These are phyloP conservation scores for Wickerhamiella azymoides DNA, from an alignment of 805 yeast genomes.

Conservation along the genomic window DNA sequence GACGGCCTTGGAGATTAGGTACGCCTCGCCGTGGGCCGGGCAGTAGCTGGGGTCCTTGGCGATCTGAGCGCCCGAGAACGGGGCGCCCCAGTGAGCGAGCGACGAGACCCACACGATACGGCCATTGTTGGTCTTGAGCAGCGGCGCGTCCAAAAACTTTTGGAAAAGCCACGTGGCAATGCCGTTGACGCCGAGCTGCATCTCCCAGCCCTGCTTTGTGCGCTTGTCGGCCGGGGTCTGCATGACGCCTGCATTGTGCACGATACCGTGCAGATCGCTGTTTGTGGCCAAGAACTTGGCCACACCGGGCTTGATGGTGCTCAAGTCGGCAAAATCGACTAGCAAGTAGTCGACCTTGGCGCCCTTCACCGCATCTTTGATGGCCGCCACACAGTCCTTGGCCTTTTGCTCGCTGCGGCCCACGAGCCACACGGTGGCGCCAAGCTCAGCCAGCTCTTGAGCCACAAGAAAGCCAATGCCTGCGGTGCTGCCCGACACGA, in stretches of 20 bases:
- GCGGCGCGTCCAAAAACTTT: slow-evolving; percentile 13
- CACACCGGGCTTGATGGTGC: slow-evolving; percentile 17
- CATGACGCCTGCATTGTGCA: slow-evolving; percentile 21
- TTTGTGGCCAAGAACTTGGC: slow-evolving; percentile 9
- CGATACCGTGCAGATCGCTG: slow-evolving; percentile 15
- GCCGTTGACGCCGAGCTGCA: slow-evolving; percentile 33
- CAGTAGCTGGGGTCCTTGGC: slow-evolving; percentile 25
- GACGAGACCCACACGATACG: slow-evolving; percentile 20
- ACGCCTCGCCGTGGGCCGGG: slow-evolving; percentile 13
- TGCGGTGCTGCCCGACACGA: slow-evolving; percentile 6
- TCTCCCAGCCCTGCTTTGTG: slow-evolving; percentile 32
- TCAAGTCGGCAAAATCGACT: slow-evolving; percentile 18
- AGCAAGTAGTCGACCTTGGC: slow-evolving; percentile 15
- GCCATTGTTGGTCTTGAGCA: neutral
- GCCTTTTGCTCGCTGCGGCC: slow-evolving; percentile 28
- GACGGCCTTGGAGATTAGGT: slow-evolving; percentile 35
- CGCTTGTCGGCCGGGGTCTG: slow-evolving; percentile 24
- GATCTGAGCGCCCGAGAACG: slow-evolving; percentile 26
- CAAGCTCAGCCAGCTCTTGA: slow-evolving; percentile 7
- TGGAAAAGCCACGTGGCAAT: slow-evolving; percentile 33
- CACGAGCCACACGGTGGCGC: slow-evolving; percentile 27
- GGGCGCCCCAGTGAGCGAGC: slow-evolving; percentile 23
- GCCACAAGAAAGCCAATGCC: slow-evolving; percentile 6
- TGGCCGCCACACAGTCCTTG: slow-evolving; percentile 19
- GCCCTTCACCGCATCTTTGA: slow-evolving; percentile 20